Percentiles rank a stretch among this genome's conserved stretches.
These are phyloP conservation scores for Penicillium sp. DNA, from an alignment of 2,329 filamentous ascomycete genomes.

Conservation along the genomic window DNA sequence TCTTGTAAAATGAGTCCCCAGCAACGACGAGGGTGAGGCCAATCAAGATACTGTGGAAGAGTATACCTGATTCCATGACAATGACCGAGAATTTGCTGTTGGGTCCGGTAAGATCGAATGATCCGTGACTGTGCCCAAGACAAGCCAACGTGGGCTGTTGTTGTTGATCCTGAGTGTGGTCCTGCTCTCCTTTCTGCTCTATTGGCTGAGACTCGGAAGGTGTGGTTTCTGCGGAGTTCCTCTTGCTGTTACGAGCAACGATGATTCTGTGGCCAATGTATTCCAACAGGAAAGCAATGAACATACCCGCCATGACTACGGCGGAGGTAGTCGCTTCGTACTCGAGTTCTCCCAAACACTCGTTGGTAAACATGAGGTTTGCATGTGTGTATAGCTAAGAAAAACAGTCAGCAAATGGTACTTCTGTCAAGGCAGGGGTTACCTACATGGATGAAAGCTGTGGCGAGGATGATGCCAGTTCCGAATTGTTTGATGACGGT, in stretches of 20 bases:
- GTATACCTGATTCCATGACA: conserved; percentile 69
- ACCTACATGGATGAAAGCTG: conserved; percentile 41
- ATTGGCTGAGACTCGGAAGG: conserved; percentile 4
- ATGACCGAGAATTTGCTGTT: conserved; percentile 60
- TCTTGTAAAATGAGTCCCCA: conserved; percentile 52
- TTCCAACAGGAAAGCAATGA: conserved; percentile 70
- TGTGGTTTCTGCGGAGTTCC: background rate
- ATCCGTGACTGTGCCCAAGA: conserved; percentile 36
- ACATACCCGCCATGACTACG: conserved; percentile 70
- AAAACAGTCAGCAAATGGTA: conserved; percentile 4
- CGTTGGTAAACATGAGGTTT: conserved; percentile 67
- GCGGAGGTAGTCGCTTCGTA: conserved; percentile 70
- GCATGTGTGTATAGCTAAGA: conserved; percentile 69
- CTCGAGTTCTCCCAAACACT: conserved; percentile 63
- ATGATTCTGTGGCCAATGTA: conserved; percentile 63
- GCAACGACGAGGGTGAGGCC: conserved; percentile 46
- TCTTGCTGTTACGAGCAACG: conserved; percentile 21
- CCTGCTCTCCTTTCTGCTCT: conserved; percentile 2
- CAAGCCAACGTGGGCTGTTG: conserved; percentile 19
- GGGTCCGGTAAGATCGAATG: conserved; percentile 29
- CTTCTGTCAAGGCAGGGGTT: background rate
- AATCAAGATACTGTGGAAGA: conserved; percentile 68
- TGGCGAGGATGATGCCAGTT: conserved; percentile 42
- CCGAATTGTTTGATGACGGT: conserved; percentile 63
- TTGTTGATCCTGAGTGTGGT: conserved; percentile 2